phyloP scores from a whole-genome alignment of 345 rosid species.

The Triadica sebifera region DNA sequence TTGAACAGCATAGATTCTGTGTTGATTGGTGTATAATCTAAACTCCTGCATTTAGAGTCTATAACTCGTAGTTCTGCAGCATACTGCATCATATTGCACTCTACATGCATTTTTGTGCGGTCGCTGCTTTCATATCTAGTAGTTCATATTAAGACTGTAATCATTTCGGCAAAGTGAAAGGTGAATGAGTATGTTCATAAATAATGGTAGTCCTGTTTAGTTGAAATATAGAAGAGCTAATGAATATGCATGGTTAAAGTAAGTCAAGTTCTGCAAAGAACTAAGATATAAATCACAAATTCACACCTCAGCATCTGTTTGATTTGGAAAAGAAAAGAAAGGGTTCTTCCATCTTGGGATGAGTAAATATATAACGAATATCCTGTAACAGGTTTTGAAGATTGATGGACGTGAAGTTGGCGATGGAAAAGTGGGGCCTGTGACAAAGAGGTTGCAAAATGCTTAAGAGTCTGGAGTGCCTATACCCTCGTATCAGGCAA shows the following conservation, averaged over 20 bases:
- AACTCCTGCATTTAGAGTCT: neutral
- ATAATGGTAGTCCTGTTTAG: no score
- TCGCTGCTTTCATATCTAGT: neutral
- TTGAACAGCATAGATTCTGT: neutral
- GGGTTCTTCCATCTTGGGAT: no score
- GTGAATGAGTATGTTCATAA: no score
- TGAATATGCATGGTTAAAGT: no score
- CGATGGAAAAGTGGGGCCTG: slow-evolving; percentile 67
- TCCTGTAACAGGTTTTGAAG: slow-evolving; percentile 50
- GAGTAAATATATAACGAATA: neutral
- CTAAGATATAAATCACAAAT: no score
- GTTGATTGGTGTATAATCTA: neutral
- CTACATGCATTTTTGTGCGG: neutral
- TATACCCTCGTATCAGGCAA: slow-evolving; percentile 47
- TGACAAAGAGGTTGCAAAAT: slow-evolving; percentile 59
- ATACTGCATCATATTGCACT: neutral
- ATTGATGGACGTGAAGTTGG: slow-evolving; percentile 71
- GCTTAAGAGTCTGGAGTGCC: slow-evolving; percentile 64
- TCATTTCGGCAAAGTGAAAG: no score
- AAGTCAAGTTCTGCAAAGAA: no score
- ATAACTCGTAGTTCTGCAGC: neutral
- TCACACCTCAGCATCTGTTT: no score
- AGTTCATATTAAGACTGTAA: neutral
- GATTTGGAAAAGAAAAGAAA: no score
- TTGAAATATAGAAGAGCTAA: no score